Evolutionary conservation across 2,329 filamentous ascomycete species (phyloP).

Genomic region (Ophiostoma quercus): DNA sequence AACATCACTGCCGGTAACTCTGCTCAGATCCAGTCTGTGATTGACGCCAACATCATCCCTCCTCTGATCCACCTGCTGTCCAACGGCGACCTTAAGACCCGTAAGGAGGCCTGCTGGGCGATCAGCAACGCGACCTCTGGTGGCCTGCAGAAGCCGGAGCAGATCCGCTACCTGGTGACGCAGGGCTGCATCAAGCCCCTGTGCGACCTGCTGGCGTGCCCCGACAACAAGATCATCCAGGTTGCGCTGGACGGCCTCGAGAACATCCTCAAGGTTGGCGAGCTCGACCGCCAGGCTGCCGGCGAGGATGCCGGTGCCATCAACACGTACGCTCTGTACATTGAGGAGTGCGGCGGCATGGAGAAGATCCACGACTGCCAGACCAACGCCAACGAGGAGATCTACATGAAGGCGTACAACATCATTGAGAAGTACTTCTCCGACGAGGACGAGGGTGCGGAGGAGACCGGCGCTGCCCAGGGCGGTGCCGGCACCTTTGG

Average conservation of each 20-base stretch:
- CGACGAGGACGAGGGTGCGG: constrained; percentile 91
- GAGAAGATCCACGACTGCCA: constrained; percentile 99
- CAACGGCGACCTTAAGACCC: constrained; percentile 97
- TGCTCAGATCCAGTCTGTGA: constrained; percentile 91
- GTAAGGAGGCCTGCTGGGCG: constrained; percentile 98
- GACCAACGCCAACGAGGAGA: constrained; percentile 99
- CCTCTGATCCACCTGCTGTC: constrained; percentile 93
- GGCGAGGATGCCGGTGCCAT: constrained; percentile 70
- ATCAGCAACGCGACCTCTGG: constrained; percentile 98
- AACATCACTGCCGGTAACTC: constrained; percentile 99
- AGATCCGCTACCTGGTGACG: constrained; percentile 89
- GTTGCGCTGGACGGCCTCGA: constrained; percentile 95
- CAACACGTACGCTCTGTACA: constrained; percentile 96
- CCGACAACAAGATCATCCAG: constrained; percentile 99
- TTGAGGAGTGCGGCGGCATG: constrained; percentile 98
- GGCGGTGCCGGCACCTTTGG: constrained; percentile 70
- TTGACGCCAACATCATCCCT: constrained; percentile 94
- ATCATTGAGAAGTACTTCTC: constrained; percentile 99
- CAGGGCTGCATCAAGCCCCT: constrained; percentile 97
- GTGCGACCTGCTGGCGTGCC: constrained; percentile 90
- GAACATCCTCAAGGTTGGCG: constrained; percentile 99
- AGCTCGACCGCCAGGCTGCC: constrained; percentile 91
- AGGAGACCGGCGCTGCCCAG: constrained; percentile 69
- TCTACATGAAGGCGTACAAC: constrained; percentile 99
- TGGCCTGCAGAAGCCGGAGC: constrained; percentile 95